Base-by-base conservation (phyloP, 148 eudicot genomes). In the Heliamphora exappendiculata region DNA sequence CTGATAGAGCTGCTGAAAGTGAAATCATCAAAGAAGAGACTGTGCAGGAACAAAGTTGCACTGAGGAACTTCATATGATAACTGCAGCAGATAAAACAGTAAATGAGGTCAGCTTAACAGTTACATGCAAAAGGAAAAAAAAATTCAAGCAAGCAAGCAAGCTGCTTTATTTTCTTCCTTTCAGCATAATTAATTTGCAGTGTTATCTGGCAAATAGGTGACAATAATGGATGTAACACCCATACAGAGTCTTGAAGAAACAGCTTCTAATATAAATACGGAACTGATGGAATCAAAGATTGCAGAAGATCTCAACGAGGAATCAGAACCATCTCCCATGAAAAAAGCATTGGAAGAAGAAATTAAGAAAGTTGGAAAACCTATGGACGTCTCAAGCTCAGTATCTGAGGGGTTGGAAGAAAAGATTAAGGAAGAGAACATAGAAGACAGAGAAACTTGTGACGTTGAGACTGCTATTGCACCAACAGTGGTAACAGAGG, bases 71-170 rank as follows among this genome's bases (percentile, higher is more conserved):
- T n/a, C 50, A 49, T 22, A 6, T 34, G 47, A 49, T 33, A 50
- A 2, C 62, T 22, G 24, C 22, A 29, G 66, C 3, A 65, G 72
- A 64, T 34, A 29, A 16, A 24, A 74, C 39, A 67, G 64, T 47
- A n/a, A 14, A 62, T 41, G 42, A 80, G 83, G 84, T 81, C 59
- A 81, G 77, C 36, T 42, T 45, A 50, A 31, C 55, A 7, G 62
- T 20, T 24, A 75, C n/a, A n/a, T n/a, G 22, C 65, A 11, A 33
- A 75, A 51, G 58, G 19, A 63, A 74, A 60, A 1, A 26, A 74
- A 29, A 60, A 5, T 33, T 29, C 17, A 29, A 2, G 0, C 19
- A 14, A 14, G 36, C 9, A 60, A 60, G n/a, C 7, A 20, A 60
- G 62, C 42, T 28, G 42, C 55, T 34, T 16, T 58, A 16, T 7